phyloP scores from a whole-genome alignment of 106 monocot species.

The Cymbidium sinense region DNA sequence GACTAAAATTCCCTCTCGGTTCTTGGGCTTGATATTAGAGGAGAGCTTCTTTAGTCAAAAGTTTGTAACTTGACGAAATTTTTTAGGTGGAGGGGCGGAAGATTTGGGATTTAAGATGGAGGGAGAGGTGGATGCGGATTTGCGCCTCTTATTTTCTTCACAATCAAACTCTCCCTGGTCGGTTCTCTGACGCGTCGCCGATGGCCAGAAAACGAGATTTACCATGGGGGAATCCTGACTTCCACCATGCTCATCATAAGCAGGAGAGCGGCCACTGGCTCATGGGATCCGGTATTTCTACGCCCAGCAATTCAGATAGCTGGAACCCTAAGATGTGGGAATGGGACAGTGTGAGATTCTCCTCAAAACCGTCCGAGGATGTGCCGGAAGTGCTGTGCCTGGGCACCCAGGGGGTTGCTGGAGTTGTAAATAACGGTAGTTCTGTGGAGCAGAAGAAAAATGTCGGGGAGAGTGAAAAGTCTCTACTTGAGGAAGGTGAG shows the following conservation, averaged over 20 bases:
- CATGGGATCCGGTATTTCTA: not conserved
- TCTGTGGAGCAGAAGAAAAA: constrained; percentile 5
- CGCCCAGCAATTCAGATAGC: constrained; percentile 7
- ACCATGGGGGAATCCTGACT: constrained; percentile 33
- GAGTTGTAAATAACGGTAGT: not conserved
- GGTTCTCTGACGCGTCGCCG: constrained; percentile 29
- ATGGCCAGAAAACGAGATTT: constrained; percentile 36
- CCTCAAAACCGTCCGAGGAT: constrained; percentile 30
- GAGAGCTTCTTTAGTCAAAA: not conserved
- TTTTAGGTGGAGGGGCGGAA: not conserved
- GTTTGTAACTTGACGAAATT: not conserved
- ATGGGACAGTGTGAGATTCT: constrained; percentile 42
- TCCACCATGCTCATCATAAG: constrained; percentile 7
- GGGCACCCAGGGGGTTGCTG: constrained; percentile 5
- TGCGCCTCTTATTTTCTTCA: constrained; percentile 40
- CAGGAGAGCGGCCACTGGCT: constrained; percentile 16
- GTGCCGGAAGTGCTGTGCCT: constrained; percentile 5
- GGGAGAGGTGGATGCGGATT: constrained; percentile 52
- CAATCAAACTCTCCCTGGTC: constrained; percentile 22
- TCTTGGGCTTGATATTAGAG: not conserved
- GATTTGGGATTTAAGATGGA: constrained; percentile 22
- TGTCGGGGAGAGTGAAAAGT: not conserved
- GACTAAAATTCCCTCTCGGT: not conserved
- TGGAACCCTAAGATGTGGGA: constrained; percentile 59
- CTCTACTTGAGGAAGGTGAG: constrained; percentile 12